Base-by-base conservation (phyloP, 2,329 filamentous ascomycete genomes). In the Claviceps fusiformis region DNA sequence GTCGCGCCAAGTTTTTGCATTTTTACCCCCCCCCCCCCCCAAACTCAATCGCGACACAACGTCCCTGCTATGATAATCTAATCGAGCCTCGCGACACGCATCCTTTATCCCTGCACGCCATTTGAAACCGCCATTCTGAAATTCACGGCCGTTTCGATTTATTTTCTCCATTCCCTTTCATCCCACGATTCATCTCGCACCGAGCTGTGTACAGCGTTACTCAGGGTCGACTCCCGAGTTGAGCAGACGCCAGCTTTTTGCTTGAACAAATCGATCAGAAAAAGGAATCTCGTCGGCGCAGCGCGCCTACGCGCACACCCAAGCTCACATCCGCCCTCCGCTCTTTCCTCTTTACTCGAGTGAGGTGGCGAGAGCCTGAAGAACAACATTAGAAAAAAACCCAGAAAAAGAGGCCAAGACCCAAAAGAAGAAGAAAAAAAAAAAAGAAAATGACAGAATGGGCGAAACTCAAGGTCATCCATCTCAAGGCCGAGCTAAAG, bases 401-500 rank as follows among this genome's bases (percentile, higher is more conserved):
- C n/a, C n/a, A n/a, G 15, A 41, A 41, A 41, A 6, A 41, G 31
- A 33, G 31, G 8, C 4, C 4, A 33, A 33, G 8, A 33, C 4
- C 31, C 4, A 33, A 11, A 5, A 33, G 3, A 1, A 33, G 15
- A 11, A 17, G 33, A 13, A 11, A 3, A 35, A n/a, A 49, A 17
- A 24, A 5, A 50, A 19, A 13, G 55, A 70, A 57, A 59, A 79
- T 77, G 75, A 69, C 71, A 53, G 77, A 80, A 61, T 81, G 76
- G 73, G 70, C 68, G 58, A 77, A 73, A 68, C 77, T 84, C 64
- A 91, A 87, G 71, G 87, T 92, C 59, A 75, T 83, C 39, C 85
- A 90, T 63, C 77, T 92, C 56, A 86, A 85, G 69, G 80, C 81
- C 27, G 86, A 90, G 73, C 76, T 91, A 46, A 89, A 87, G 70